phyloP scores from a whole-genome alignment of 768 basidiomycete species.

The Suillus subluteus region DNA sequence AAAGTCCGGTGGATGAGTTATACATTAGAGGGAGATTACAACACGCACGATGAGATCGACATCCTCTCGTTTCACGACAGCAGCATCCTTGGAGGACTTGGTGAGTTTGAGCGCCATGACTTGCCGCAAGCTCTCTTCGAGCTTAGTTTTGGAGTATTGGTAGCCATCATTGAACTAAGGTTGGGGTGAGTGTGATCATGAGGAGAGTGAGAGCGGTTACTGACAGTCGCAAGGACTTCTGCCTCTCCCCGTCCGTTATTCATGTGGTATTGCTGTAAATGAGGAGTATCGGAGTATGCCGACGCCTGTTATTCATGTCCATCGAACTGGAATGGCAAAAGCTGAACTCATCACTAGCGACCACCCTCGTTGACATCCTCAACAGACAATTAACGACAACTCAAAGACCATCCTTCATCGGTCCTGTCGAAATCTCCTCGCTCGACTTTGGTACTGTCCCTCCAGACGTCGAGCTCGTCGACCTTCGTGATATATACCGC shows the following conservation, averaged over 20 bases:
- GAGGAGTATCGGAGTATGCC: conserved; percentile 4
- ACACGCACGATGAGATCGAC: conserved; percentile 30
- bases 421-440: conserved; percentile 83
- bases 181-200: conserved; percentile 17
- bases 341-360: conserved; percentile 74
- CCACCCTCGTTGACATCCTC: conserved; percentile 70
- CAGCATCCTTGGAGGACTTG: conserved; percentile 45
- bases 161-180: conserved; percentile 57
- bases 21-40: background rate
- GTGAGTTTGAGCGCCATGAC: conserved; percentile 56
- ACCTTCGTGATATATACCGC: conserved; percentile 90
- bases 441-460: conserved; percentile 84
- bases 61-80: conserved; percentile 31
- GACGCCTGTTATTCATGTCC: conserved; percentile 60
- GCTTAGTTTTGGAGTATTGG: conserved; percentile 41
- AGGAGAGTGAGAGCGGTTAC: background rate
- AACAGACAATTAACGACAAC: conserved; percentile 76
- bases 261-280: conserved; percentile 7
- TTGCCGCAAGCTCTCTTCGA: conserved; percentile 46
- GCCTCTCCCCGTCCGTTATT: conserved; percentile 23
- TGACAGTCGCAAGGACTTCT: conserved; percentile 18
- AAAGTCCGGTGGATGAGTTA: background rate
- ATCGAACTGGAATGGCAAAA: conserved; percentile 94
- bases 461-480: conserved; percentile 89
- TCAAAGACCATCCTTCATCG: conserved; percentile 90